Percentiles rank a stretch among this genome's conserved stretches.
Evolutionary conservation across 441 rosid genomes (phyloP).

Genomic region (Populus hybrid): DNA sequence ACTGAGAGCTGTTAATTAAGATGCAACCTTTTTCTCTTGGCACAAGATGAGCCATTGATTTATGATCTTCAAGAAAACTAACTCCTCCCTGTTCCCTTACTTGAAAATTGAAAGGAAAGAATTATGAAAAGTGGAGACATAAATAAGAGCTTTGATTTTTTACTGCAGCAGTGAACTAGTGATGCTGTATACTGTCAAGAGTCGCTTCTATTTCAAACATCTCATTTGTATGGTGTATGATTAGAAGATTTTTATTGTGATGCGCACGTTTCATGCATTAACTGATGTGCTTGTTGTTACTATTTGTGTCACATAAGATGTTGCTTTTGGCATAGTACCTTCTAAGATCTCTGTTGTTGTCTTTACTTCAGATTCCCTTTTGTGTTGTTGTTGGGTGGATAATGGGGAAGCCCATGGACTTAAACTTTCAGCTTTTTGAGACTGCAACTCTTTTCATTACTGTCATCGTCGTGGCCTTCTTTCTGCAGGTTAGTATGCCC

Average conservation of each 20-base stretch:
- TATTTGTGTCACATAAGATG: not conserved
- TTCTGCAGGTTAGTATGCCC: conserved; percentile 58
- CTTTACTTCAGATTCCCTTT: conserved; percentile 62
- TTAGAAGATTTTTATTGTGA: not conserved
- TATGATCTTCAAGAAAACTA: not conserved
- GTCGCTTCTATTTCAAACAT: not conserved
- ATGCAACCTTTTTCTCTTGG: not conserved
- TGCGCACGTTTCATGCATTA: not conserved
- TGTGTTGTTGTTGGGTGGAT: conserved; percentile 88
- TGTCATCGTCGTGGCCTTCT: conserved; percentile 79
- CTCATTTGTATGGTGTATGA: not conserved
- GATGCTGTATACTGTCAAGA: not conserved
- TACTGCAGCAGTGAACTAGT: not conserved
- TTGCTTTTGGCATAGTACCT: not conserved
- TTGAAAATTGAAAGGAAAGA: not conserved
- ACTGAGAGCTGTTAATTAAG: not conserved
- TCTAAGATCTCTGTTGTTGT: conserved; percentile 1
- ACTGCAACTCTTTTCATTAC: conserved; percentile 84
- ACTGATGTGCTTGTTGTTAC: not conserved
- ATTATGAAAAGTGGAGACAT: not conserved
- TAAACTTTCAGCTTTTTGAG: conserved; percentile 86
- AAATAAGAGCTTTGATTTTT: not conserved
- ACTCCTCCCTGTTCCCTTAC: not conserved
- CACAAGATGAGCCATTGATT: not conserved
- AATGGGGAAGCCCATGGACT: conserved; percentile 73